phyloP scores from a whole-genome alignment of 331 rosid genomes.

The Ulmus americana region DNA sequence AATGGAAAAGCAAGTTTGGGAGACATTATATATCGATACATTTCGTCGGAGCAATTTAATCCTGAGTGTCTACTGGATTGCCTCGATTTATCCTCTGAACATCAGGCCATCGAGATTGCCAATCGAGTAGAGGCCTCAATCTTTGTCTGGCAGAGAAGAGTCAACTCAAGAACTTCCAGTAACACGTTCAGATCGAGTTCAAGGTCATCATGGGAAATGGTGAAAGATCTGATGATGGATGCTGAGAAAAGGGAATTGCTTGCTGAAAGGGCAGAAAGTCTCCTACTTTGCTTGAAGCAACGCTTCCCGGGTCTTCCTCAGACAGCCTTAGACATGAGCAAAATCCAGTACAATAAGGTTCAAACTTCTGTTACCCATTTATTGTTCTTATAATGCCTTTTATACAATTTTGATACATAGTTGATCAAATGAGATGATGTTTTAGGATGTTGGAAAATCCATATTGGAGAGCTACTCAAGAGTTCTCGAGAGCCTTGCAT shows the following conservation, averaged over 20 bases:
- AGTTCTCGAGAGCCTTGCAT: slow-evolving; percentile 87
- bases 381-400: not conserved
- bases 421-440: slow-evolving; percentile 17
- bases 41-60: slow-evolving; percentile 79
- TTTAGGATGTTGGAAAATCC: slow-evolving; percentile 86
- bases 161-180: slow-evolving; percentile 44
- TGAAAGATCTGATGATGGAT: slow-evolving; percentile 83
- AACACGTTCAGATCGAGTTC: slow-evolving; percentile 44
- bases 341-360: slow-evolving; percentile 94
- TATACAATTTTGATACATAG: slow-evolving; percentile 1
- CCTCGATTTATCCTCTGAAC: slow-evolving; percentile 91
- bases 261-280: slow-evolving; percentile 85
- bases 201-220: slow-evolving; percentile 95
- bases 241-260: slow-evolving; percentile 79
- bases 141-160: slow-evolving; percentile 61
- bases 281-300: slow-evolving; percentile 71
- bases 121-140: slow-evolving; percentile 78
- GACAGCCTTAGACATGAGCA: slow-evolving; percentile 79
- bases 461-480: slow-evolving; percentile 90
- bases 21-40: slow-evolving; percentile 73
- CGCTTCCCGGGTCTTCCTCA: slow-evolving; percentile 93
- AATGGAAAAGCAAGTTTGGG: slow-evolving; percentile 79
- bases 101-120: slow-evolving; percentile 86
- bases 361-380: not conserved
- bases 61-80: slow-evolving; percentile 76